Base-by-base conservation (phyloP, 2,329 filamentous ascomycete genomes). In the Paramyrothecium sp. region DNA sequence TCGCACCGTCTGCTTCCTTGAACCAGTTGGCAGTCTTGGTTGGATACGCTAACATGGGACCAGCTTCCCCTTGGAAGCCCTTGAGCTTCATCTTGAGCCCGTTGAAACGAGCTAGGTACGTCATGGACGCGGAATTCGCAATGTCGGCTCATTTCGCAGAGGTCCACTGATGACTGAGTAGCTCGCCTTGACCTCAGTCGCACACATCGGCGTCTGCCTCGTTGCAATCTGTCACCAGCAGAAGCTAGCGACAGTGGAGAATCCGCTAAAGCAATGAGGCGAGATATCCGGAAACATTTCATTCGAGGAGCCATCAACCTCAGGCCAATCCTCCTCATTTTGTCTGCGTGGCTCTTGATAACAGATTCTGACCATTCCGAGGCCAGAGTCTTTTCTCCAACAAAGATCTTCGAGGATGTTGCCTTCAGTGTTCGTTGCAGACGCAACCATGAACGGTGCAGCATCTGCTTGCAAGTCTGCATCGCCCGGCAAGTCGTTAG, bases 91-190 rank as follows among this genome's bases (percentile, higher is more conserved):
- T 67, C 53, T 62, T 63, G 3, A 67, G 51, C 2, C 59, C 55
- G 3, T 62, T 56, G 1, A 70, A 53, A 7, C 34, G 17, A 3
- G 54, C 30, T 54, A 17, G 55, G 16, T 20, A 20, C 19, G 46
- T 48, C 19, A n/a, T 12, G 46, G 16, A 48, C 19, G 34, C 21
- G 46, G n/a, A n/a, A n/a, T n/a, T n/a, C n/a, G n/a, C n/a, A 20
- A 48, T 48, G 19, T 48, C 46, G 19, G 10, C 19, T 8, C 10
- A 13, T 12, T 13, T 10, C 12, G 19, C 21, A 19, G 58, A 63
- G 38, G 78, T 73, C 75, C 74, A 78, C 77, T 75, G 1, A 79
- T 16, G 0, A 78, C 61, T 57, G 73, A 75, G 58, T 78, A 79
- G 59, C 63, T 69, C 0, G 70, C 71, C 0, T 58, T 64, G 19